These are phyloP conservation scores for Colletotrichum eleusines DNA, from an alignment of 2,329 filamentous ascomycete genomes.

Conservation along the genomic window DNA sequence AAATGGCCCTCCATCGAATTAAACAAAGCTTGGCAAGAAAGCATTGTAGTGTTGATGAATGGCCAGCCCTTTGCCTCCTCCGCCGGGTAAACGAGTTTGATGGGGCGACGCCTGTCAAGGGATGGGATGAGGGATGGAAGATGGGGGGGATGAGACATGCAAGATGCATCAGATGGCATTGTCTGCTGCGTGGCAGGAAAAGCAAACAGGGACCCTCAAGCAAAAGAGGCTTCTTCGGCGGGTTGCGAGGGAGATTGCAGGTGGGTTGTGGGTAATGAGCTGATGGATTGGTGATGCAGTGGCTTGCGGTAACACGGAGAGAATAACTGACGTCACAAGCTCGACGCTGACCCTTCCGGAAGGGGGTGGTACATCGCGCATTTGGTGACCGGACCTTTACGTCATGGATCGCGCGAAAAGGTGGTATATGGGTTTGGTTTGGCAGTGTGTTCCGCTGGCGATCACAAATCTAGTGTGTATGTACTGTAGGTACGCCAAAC, in stretches of 20 bases:
- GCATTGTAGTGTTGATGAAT: not conserved
- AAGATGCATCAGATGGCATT: not conserved
- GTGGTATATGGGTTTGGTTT: not conserved
- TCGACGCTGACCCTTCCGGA: constrained; percentile 10
- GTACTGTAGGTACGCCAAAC: too few species aligned
- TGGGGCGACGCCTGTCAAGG: not conserved
- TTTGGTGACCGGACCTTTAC: constrained; percentile 30
- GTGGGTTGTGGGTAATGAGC: not conserved
- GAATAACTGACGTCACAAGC: constrained; percentile 36
- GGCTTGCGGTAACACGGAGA: constrained; percentile 29
- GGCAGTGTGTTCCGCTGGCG: constrained; percentile 13
- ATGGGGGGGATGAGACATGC: not conserved
- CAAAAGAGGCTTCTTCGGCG: not conserved
- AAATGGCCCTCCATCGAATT: not conserved
- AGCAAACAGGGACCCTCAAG: constrained; percentile 1
- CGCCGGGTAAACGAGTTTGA: not conserved
- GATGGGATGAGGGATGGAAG: not conserved
- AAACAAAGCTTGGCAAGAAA: not conserved
- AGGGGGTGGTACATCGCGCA: constrained; percentile 25
- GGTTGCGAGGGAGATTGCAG: constrained; percentile 16
- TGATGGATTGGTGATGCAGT: constrained; percentile 35
- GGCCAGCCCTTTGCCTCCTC: not conserved
- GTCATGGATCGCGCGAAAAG: constrained; percentile 35
- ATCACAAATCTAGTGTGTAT: constrained; percentile 25
- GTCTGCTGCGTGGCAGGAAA: not conserved